These are phyloP conservation scores for Clonostachys chloroleuca DNA, from an alignment of 2,329 filamentous ascomycete species.

Conservation along the genomic window DNA sequence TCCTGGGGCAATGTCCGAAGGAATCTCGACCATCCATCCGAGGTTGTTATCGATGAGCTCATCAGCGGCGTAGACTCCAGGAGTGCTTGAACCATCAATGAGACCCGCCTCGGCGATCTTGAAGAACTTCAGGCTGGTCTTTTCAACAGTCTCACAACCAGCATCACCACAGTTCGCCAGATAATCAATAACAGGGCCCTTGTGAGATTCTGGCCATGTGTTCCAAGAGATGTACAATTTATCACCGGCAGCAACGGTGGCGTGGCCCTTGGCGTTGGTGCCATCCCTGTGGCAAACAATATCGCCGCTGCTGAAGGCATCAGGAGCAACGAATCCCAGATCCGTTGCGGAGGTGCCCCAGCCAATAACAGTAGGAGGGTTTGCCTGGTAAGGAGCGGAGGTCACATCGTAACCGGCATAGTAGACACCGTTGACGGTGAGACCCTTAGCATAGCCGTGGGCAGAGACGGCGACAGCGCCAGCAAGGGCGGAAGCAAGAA, in stretches of 20 bases:
- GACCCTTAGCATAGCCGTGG: conserved; percentile 2
- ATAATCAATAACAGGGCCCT: conserved; percentile 56
- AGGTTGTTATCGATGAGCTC: conserved; percentile 38
- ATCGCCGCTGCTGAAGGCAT: conserved; percentile 20
- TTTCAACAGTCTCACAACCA: conserved; percentile 46
- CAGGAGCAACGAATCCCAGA: conserved; percentile 32
- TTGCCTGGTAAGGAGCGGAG: neutral
- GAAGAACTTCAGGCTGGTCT: conserved; percentile 47
- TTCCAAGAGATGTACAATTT: conserved; percentile 43
- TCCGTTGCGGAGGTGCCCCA: conserved; percentile 8
- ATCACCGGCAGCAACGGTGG: conserved; percentile 8
- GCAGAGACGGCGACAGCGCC: conserved; percentile 6
- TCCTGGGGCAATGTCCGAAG: conserved; percentile 34
- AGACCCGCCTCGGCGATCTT: conserved; percentile 52
- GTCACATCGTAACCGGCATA: conserved; percentile 2
- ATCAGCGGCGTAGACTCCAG: conserved; percentile 49
- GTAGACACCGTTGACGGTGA: neutral
- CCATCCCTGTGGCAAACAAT: conserved; percentile 31
- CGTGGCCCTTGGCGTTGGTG: conserved; percentile 16
- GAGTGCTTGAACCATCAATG: conserved; percentile 35
- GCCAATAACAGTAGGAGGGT: neutral
- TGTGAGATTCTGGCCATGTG: conserved; percentile 55
- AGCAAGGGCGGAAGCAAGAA: conserved; percentile 14
- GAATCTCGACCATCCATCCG: conserved; percentile 39
- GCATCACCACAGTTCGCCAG: conserved; percentile 47